A percentile compares a stretch with the other conserved stretches of the same genome.
These are phyloP conservation scores for Sclerotinia spermophila DNA, from an alignment of 2,329 filamentous ascomycete genomes.

Conservation along the genomic window DNA sequence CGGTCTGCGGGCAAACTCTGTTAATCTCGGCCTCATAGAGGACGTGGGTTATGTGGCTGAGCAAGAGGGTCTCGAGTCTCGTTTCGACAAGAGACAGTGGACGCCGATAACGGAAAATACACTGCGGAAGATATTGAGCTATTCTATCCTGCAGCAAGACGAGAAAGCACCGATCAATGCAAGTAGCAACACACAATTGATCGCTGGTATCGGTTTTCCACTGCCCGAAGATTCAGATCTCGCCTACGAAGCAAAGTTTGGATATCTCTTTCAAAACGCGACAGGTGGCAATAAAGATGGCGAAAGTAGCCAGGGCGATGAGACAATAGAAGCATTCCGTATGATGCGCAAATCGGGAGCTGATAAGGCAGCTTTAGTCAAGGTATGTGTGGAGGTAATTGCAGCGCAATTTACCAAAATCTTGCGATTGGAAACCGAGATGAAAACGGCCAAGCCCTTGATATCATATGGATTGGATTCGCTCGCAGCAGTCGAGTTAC, in stretches of 20 bases:
- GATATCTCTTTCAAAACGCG: slow-evolving; percentile 9
- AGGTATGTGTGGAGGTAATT: slow-evolving; percentile 27
- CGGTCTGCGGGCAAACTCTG: slow-evolving; percentile 3
- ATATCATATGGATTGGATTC: slow-evolving; percentile 43
- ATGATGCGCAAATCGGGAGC: slow-evolving; percentile 21
- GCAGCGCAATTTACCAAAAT: slow-evolving; percentile 30
- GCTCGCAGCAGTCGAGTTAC: slow-evolving; percentile 48
- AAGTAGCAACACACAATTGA: slow-evolving; percentile 31
- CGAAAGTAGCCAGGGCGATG: slow-evolving; percentile 18
- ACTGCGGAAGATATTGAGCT: slow-evolving; percentile 34
- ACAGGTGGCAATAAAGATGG: background rate
- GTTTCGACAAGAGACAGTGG: background rate
- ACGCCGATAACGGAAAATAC: slow-evolving; percentile 25
- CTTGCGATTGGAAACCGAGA: slow-evolving; percentile 29
- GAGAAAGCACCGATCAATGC: slow-evolving; percentile 19
- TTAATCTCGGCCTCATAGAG: slow-evolving; percentile 23
- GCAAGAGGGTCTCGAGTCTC: background rate
- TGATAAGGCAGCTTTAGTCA: slow-evolving; percentile 23
- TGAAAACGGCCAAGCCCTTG: slow-evolving; percentile 32
- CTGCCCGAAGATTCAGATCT: slow-evolving; percentile 31
- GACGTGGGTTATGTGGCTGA: slow-evolving; percentile 37
- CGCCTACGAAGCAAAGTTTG: slow-evolving; percentile 32
- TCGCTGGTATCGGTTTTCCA: slow-evolving; percentile 33
- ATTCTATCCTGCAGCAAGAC: slow-evolving; percentile 35
- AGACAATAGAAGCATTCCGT: slow-evolving; percentile 23